Evolutionary conservation across 2,329 filamentous ascomycete genomes (phyloP), one percentile per base, ranked within the genome.

Genomic region (Alternaria burnsii): DNA sequence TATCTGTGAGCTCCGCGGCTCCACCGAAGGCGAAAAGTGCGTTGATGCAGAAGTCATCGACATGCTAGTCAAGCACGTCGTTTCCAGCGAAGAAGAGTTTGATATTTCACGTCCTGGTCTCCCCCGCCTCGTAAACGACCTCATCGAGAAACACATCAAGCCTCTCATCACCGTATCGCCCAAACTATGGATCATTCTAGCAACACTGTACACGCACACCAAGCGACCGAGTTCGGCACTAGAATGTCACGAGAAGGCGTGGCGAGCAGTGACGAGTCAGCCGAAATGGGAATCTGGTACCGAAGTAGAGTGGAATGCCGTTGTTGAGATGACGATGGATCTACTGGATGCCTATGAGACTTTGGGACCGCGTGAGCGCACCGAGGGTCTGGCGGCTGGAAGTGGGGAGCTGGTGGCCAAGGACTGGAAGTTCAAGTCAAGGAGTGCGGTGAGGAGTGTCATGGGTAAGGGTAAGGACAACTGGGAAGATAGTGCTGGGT

Each of bases 361-460:
- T 76, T 88, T 93, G 69, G 81, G 79, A 1, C 69, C 79, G 62
- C 77, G 77, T 69, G 74, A 81, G 67, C 74, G 77, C 69, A 87
- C 84, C 7, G 86, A 87, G 61, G 85, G 86, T 1, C 70, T 85
- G 58, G 80, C 71, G 0, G 82, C 76, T 1, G 80, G 79, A 0
- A 82, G 79, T 26, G 82, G 84, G 0, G 87, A 89, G 63, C 73
- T 87, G 30, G 88, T 97, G 3, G 92, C 92, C 2, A 86, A 85
- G 59, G 89, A 89, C 71, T 99, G 95, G 95, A 91, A 87, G 77
- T 91, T 91, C 65, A 98, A 97, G 85, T 92, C 92, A 0, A 85
- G 92, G 70, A 96, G 88, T 76, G 94, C 94, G 11, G 84, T 97
- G 3, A 84, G 93, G 55, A 93, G 91, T 52, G 89, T 98, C 7